Conservation (phyloP, 1,284 basidiomycete genomes). For the Heliocybe sulcata region DNA sequence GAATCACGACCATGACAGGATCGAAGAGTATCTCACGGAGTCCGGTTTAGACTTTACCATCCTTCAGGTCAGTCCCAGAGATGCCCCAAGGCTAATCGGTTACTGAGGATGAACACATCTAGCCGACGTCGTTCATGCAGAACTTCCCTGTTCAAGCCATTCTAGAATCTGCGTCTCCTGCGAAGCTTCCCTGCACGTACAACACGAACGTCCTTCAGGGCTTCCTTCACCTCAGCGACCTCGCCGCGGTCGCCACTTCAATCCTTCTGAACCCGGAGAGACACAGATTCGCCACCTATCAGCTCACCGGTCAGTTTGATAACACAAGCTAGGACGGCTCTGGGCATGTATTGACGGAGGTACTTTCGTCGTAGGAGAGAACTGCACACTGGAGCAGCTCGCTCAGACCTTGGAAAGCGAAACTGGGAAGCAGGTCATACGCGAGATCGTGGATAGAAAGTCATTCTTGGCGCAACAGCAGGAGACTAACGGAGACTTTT, state of each 20-base stretch:
- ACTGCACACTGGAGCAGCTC: conserved; percentile 20
- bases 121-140: conserved; percentile 24
- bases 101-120: not conserved
- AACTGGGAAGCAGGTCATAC: not conserved
- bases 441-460: not conserved
- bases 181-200: conserved; percentile 15
- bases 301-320: conserved; percentile 19
- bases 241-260: conserved; percentile 17
- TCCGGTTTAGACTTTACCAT: conserved; percentile 25
- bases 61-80: conserved; percentile 14
- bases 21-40: conserved; percentile 27
- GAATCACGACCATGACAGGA: conserved; percentile 10
- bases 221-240: conserved; percentile 23
- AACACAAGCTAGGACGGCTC: too few species aligned
- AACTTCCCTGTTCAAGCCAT: conserved; percentile 18
- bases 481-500: conserved; percentile 11
- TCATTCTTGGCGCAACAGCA: conserved; percentile 1
- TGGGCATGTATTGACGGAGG: too few species aligned
- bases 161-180: conserved; percentile 4
- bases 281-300: conserved; percentile 24
- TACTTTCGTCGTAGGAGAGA: conserved; percentile 5
- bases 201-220: conserved; percentile 19
- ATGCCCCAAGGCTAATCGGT: not conserved
- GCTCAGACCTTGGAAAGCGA: conserved; percentile 12
- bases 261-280: conserved; percentile 19